Conservation (phyloP, 768 basidiomycete genomes). For the Phylloporus sp. region DNA sequence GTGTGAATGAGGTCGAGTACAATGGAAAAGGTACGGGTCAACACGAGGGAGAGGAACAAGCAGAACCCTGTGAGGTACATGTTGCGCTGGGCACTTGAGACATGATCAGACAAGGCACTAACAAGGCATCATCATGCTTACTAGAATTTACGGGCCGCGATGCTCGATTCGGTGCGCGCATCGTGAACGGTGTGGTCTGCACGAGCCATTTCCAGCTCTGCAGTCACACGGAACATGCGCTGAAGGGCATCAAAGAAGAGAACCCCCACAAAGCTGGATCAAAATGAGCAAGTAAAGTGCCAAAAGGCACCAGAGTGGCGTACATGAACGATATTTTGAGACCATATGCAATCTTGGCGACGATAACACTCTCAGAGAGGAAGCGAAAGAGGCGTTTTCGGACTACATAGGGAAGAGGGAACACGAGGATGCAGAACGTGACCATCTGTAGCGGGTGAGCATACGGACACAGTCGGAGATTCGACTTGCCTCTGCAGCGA, state of each 20-base stretch:
- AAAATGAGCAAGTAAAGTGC: background rate
- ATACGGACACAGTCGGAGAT: background rate
- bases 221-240: conserved; percentile 80
- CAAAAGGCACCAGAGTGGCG: conserved; percentile 19
- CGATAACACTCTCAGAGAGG: conserved; percentile 60
- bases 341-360: conserved; percentile 86
- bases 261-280: conserved; percentile 69
- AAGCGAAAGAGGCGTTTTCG: conserved; percentile 70
- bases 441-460: conserved; percentile 48
- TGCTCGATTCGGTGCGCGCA: conserved; percentile 78
- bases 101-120: background rate
- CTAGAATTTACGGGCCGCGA: conserved; percentile 94
- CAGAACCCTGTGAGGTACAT: conserved; percentile 92
- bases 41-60: conserved; percentile 92
- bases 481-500: conserved; percentile 62
- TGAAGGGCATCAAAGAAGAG: conserved; percentile 91
- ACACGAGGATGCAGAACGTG: conserved; percentile 81
- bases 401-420: conserved; percentile 76
- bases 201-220: conserved; percentile 69
- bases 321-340: conserved; percentile 95
- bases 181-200: conserved; percentile 48
- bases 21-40: conserved; percentile 90
- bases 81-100: conserved; percentile 74
- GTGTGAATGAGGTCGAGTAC: conserved; percentile 86
- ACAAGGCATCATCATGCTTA: conserved; percentile 32